Percentiles rank a stretch among this genome's conserved stretches.
Evolutionary conservation across 2,329 filamentous ascomycete species (phyloP).

Genomic region (Calonectria honghensis): DNA sequence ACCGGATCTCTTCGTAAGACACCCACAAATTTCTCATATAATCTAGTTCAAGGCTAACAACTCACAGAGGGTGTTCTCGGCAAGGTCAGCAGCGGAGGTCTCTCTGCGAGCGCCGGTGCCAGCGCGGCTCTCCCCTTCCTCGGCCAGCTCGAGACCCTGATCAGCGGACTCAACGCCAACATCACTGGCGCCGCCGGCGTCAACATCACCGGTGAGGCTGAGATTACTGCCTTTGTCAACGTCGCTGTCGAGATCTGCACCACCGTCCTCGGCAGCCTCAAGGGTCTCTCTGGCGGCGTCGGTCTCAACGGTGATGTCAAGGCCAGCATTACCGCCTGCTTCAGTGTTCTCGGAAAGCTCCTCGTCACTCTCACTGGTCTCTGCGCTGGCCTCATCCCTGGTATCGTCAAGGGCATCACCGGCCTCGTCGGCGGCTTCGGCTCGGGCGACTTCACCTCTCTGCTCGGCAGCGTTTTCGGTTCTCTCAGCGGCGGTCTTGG

Average conservation of each 20-base stretch:
- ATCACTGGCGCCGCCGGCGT: not conserved
- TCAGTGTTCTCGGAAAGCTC: conserved; percentile 13
- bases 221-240: not conserved
- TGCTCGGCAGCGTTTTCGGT: conserved; percentile 19
- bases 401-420: conserved; percentile 5
- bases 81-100: not conserved
- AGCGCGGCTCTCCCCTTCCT: conserved; percentile 2
- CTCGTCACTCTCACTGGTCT: conserved; percentile 1
- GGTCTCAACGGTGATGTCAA: conserved; percentile 11
- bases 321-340: not conserved
- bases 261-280: conserved; percentile 15
- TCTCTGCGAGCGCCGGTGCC: conserved; percentile 1
- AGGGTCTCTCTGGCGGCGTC: conserved; percentile 2
- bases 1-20: conserved; percentile 10
- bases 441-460: conserved; percentile 1
- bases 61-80: conserved; percentile 3
- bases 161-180: not conserved
- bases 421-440: conserved; percentile 9
- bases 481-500: not conserved
- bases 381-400: conserved; percentile 1
- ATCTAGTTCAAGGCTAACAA: not conserved
- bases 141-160: conserved; percentile 1
- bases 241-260: conserved; percentile 10
- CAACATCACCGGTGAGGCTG: conserved; percentile 1
- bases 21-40: not conserved